Evolutionary conservation across 2,329 filamentous ascomycete genomes (phyloP).

Genomic region (Lachnellula arida): DNA sequence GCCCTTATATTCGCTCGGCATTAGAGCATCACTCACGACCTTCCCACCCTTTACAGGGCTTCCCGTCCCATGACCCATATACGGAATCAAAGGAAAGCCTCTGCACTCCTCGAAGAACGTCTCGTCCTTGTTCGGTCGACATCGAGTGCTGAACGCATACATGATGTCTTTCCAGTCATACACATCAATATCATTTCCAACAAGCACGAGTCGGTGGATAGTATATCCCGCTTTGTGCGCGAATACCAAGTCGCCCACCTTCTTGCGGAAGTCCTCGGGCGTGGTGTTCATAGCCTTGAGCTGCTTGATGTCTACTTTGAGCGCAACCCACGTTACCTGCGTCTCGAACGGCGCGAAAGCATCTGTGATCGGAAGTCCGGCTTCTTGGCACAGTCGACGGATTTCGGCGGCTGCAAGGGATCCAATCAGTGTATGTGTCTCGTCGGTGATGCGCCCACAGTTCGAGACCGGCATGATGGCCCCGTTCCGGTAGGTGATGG

Average conservation of each 20-base stretch:
- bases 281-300: constrained; percentile 51
- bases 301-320: constrained; percentile 54
- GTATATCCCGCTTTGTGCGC: constrained; percentile 38
- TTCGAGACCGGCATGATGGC: constrained; percentile 44
- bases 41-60: no score
- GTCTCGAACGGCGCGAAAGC: constrained; percentile 42
- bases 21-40: constrained; percentile 27
- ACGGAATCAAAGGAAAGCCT: no score
- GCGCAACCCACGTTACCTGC: constrained; percentile 43
- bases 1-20: constrained; percentile 39
- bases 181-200: constrained; percentile 45
- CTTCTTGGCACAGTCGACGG: constrained; percentile 32
- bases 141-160: no score
- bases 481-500: constrained; percentile 44
- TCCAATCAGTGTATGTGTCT: constrained; percentile 39
- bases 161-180: no score
- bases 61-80: no score
- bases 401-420: constrained; percentile 42
- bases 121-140: no score
- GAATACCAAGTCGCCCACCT: constrained; percentile 41
- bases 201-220: constrained; percentile 42
- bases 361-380: constrained; percentile 40
- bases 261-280: constrained; percentile 35
- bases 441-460: constrained; percentile 41
- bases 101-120: no score